Percentiles rank a stretch among this genome's conserved stretches.
Conservation (phyloP, 306 rosid species). For the Trifolium pratense region DNA sequence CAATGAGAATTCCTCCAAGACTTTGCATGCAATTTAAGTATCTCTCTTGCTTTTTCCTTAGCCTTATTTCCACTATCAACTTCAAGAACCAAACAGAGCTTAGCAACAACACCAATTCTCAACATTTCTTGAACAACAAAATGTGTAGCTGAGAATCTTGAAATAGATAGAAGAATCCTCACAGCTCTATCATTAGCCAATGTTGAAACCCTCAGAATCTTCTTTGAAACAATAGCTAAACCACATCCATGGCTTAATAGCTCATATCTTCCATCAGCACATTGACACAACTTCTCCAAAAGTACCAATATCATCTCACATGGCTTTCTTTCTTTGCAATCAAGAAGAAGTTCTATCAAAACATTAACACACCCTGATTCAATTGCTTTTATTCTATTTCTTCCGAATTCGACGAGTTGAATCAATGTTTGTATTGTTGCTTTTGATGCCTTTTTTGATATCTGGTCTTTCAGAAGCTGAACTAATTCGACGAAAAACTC, state of each 20-base stretch:
- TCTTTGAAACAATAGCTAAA: slow-evolving; percentile 71
- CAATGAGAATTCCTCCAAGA: too few relatives aligned
- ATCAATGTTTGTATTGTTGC: slow-evolving; percentile 58
- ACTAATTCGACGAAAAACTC: slow-evolving; percentile 58
- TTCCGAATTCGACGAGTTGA: slow-evolving; percentile 57
- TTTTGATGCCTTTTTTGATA: slow-evolving; percentile 59
- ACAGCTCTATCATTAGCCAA: slow-evolving; percentile 73
- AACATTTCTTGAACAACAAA: too few relatives aligned
- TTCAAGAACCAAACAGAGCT: too few relatives aligned
- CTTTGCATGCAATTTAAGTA: too few relatives aligned
- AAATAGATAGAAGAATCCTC: too few relatives aligned
- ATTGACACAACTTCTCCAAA: slow-evolving; percentile 63
- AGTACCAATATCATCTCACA: slow-evolving; percentile 65
- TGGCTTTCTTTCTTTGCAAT: slow-evolving; percentile 50
- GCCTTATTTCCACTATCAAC: too few relatives aligned
- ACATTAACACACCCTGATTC: slow-evolving; percentile 67
- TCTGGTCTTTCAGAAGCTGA: slow-evolving; percentile 57
- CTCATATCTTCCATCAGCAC: slow-evolving; percentile 80
- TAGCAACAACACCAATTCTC: too few relatives aligned
- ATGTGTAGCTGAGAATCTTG: too few relatives aligned
- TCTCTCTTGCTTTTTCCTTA: too few relatives aligned
- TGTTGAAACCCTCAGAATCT: slow-evolving; percentile 74
- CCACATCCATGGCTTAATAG: slow-evolving; percentile 73
- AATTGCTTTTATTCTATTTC: slow-evolving; percentile 67
- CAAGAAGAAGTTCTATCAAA: slow-evolving; percentile 62